phyloP scores from a whole-genome alignment of 2,329 filamentous ascomycete species.

The Colletotrichum siamense region DNA sequence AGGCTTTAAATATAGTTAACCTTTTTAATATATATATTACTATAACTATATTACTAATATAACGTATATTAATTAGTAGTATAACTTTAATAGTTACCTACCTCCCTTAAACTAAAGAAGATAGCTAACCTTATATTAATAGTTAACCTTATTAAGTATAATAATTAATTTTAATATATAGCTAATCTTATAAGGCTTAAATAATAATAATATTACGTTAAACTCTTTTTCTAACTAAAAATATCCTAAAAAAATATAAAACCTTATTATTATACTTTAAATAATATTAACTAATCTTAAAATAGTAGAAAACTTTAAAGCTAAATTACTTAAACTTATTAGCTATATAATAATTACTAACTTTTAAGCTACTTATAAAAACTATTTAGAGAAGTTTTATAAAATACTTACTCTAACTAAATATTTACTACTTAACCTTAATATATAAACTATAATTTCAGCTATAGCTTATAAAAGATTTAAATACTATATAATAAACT shows the following conservation, averaged over 20 bases:
- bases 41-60: neutral
- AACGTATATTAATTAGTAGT: neutral
- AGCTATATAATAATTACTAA: too few species aligned
- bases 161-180: neutral
- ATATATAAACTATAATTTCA: too few species aligned
- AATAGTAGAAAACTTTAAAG: too few species aligned
- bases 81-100: neutral
- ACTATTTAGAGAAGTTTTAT: too few species aligned
- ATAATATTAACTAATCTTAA: too few species aligned
- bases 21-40: neutral
- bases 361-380: too few species aligned
- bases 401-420: too few species aligned
- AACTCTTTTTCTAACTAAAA: neutral
- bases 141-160: neutral
- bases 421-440: too few species aligned
- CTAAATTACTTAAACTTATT: too few species aligned
- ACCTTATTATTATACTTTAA: neutral
- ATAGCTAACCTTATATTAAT: neutral
- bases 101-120: neutral
- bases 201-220: neutral
- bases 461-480: too few species aligned
- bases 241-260: neutral
- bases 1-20: too few species aligned
- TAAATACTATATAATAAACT: too few species aligned
- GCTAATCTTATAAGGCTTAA: neutral